Conservation (phyloP, 495 filamentous ascomycete species). For the Oidiodendron maius region DNA sequence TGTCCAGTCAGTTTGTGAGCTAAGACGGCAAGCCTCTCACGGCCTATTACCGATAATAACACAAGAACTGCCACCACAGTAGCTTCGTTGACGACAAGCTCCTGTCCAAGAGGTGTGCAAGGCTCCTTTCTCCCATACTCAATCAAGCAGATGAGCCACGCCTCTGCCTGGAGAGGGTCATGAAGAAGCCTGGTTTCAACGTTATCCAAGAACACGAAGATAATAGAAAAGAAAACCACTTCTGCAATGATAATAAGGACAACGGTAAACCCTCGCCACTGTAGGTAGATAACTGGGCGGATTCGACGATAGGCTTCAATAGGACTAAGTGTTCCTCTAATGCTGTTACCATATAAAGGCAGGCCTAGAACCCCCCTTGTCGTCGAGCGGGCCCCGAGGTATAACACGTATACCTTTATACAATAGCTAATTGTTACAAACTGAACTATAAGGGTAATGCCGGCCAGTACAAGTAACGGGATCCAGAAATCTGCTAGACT, state of each 20-base stretch:
- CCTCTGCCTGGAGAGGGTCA: conserved; percentile 43
- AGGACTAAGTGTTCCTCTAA: conserved; percentile 71
- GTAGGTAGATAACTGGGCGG: conserved; percentile 77
- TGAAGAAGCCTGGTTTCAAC: conserved; percentile 49
- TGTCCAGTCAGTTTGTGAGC: conserved; percentile 16
- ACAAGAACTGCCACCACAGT: conserved; percentile 77
- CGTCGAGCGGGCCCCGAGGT: conserved; percentile 65
- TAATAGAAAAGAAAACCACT: conserved; percentile 83
- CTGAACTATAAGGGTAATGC: conserved; percentile 75
- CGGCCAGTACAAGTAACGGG: conserved; percentile 75
- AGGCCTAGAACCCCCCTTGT: conserved; percentile 65
- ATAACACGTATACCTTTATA: conserved; percentile 88
- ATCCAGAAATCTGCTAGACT: conserved; percentile 75
- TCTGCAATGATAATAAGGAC: conserved; percentile 83
- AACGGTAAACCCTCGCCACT: conserved; percentile 87
- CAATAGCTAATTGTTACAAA: conserved; percentile 84
- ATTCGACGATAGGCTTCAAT: conserved; percentile 84
- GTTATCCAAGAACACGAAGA: conserved; percentile 82
- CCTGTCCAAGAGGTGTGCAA: conserved; percentile 54
- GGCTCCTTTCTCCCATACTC: conserved; percentile 54
- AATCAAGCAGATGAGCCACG: conserved; percentile 68
- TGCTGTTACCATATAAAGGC: conserved; percentile 72
- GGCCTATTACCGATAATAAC: conserved; percentile 65
- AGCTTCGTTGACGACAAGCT: conserved; percentile 61
- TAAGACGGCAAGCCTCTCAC: too few relatives aligned